phyloP scores from a whole-genome alignment of 1,284 basidiomycete species.

The Grifola frondosa region DNA sequence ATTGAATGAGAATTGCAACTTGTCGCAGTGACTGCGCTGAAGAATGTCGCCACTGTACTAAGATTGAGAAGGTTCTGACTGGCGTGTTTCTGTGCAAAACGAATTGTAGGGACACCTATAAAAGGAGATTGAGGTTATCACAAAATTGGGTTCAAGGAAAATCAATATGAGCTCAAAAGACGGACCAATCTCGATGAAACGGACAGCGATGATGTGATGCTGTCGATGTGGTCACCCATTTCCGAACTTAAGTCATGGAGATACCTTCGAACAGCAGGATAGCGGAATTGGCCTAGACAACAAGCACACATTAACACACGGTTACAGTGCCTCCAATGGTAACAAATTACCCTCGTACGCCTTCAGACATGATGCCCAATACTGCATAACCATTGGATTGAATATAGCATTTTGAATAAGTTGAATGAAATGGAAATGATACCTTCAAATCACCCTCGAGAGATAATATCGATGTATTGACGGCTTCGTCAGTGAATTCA shows the following conservation, averaged over 20 bases:
- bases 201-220: constrained; percentile 58
- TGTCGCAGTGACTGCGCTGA: constrained; percentile 73
- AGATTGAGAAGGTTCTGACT: constrained; percentile 67
- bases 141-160: neutral
- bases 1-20: constrained; percentile 64
- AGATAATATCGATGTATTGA: constrained; percentile 62
- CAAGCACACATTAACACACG: constrained; percentile 1
- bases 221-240: constrained; percentile 70
- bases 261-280: constrained; percentile 68
- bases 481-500: constrained; percentile 69
- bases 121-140: constrained; percentile 2
- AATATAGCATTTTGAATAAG: neutral
- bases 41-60: constrained; percentile 76
- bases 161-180: neutral
- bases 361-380: constrained; percentile 68
- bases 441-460: constrained; percentile 71
- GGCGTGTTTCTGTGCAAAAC: constrained; percentile 71
- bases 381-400: constrained; percentile 36
- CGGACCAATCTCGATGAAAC: constrained; percentile 74
- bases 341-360: constrained; percentile 52
- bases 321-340: neutral
- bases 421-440: constrained; percentile 16
- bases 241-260: constrained; percentile 68
- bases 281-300: constrained; percentile 59
- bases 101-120: constrained; percentile 69